phyloP scores from a whole-genome alignment of 441 rosid species.

The Aleurites moluccanus region DNA sequence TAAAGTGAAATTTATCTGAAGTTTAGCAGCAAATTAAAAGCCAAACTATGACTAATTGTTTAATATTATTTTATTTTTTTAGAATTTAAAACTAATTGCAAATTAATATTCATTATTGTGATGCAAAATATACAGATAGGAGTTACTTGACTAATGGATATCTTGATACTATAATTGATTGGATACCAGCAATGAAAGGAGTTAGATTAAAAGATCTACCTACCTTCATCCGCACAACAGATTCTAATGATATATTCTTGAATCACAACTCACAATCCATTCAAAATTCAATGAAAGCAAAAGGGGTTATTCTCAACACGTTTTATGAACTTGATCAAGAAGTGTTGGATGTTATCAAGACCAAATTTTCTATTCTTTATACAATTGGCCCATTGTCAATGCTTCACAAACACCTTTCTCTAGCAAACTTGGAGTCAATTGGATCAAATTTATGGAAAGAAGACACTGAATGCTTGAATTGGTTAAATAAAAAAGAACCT shows the following conservation, averaged over 20 bases:
- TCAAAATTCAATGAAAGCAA: background rate
- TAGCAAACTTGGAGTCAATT: background rate
- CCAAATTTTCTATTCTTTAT: background rate
- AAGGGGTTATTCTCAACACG: constrained; percentile 3
- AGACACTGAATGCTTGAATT: background rate
- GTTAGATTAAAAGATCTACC: constrained; percentile 15
- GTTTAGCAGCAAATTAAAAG: too few relatives aligned
- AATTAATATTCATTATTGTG: too few relatives aligned
- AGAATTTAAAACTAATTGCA: too few relatives aligned
- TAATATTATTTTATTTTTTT: too few relatives aligned
- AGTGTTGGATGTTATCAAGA: background rate
- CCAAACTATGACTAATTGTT: too few relatives aligned
- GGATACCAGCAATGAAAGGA: constrained; percentile 17
- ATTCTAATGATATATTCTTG: background rate
- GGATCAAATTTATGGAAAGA: constrained; percentile 12
- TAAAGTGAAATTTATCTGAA: too few relatives aligned
- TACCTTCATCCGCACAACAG: constrained; percentile 1
- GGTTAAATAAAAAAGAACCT: background rate
- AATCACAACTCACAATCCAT: background rate
- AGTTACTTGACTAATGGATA: constrained; percentile 13
- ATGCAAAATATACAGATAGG: background rate
- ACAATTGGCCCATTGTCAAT: background rate
- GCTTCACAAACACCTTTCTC: background rate
- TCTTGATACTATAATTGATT: constrained; percentile 10
- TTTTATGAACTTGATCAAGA: constrained; percentile 3